Conservation (phyloP, 2,329 filamentous ascomycete species). For the Fusarium sp. region DNA sequence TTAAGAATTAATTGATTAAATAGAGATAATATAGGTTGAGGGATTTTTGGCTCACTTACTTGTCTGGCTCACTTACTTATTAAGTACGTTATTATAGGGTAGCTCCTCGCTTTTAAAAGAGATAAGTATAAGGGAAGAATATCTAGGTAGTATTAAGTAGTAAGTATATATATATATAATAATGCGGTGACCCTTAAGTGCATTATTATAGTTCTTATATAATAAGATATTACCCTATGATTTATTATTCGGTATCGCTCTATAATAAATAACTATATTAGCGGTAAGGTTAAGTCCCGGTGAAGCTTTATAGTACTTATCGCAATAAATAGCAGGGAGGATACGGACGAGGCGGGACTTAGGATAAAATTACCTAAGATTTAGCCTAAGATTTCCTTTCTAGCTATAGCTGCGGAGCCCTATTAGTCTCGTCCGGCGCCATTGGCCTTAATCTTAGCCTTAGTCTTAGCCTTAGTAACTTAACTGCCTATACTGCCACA, state of each 20-base stretch:
- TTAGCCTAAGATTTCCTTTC: not conserved
- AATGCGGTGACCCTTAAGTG: not conserved
- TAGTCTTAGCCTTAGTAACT: too few relatives aligned
- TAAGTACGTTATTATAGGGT: not conserved
- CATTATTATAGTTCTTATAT: not conserved
- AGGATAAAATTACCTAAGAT: not conserved
- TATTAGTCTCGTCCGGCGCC: too few relatives aligned
- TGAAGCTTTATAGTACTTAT: not conserved
- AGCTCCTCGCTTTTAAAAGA: not conserved
- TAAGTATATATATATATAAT: not conserved
- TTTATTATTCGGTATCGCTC: not conserved
- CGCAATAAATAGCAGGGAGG: not conserved
- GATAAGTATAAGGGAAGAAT: not conserved
- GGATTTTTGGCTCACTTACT: too few relatives aligned
- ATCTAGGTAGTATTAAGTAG: not conserved
- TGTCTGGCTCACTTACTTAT: too few relatives aligned
- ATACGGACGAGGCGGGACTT: not conserved
- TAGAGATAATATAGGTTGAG: too few relatives aligned
- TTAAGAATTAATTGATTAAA: too few relatives aligned
- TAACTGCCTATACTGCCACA: too few relatives aligned
- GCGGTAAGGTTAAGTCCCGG: not conserved
- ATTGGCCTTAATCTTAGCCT: too few relatives aligned
- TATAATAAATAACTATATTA: not conserved
- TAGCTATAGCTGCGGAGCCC: not conserved
- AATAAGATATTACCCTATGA: not conserved